Evolutionary conservation across 352 stramenopile species (phyloP), one percentile per base, ranked within the genome.

Genomic region (Halophytophthora batemanensis): DNA sequence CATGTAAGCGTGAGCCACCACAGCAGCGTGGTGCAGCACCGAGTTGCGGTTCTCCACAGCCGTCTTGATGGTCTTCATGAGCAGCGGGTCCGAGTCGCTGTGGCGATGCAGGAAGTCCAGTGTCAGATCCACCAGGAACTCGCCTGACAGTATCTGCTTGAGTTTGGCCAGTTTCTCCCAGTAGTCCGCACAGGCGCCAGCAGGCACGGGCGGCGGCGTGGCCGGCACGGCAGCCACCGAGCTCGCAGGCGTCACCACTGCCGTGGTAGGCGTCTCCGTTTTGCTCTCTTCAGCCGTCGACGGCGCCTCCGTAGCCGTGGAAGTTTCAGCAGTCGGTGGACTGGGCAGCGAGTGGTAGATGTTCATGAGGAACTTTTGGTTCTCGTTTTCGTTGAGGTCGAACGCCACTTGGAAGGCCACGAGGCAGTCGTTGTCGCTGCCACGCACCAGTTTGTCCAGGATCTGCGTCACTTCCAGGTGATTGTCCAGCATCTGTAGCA

Each of bases 391-490:
- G 13, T 96, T 86, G 7, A 99, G 57, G 73, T 99, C 95, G 63
- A 99, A 99, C 18, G 92, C 97, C 13, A 99, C 83, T 64, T 99
- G 97, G 66, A 97, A 98, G 21, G 95, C 97, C 28, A 98, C 58
- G 29, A 99, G 79, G 29, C 65, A 78, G 53, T 91, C 69, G 42
- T 90, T 64, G 21, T 87, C 77, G 22, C 45, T 78, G 23, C 69
- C 71, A 28, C 84, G 77, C 23, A 98, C 54, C 19, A 98, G 79
- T 17, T 87, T 55, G 31, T 90, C 77, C 17, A 98, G 65, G 34
- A 97, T 94, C 59, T 90, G 81, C 38, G 85, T 86, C 19, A 94
- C 86, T 58, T 95, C 82, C 17, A 68, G 46, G 51, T 90, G 67
- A 45, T 93, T 85, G 66, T 90, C 79, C 19, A 96, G 81, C 66